Conservation (phyloP, 352 stramenopile genomes). For the Phytopythium kandeliae region DNA sequence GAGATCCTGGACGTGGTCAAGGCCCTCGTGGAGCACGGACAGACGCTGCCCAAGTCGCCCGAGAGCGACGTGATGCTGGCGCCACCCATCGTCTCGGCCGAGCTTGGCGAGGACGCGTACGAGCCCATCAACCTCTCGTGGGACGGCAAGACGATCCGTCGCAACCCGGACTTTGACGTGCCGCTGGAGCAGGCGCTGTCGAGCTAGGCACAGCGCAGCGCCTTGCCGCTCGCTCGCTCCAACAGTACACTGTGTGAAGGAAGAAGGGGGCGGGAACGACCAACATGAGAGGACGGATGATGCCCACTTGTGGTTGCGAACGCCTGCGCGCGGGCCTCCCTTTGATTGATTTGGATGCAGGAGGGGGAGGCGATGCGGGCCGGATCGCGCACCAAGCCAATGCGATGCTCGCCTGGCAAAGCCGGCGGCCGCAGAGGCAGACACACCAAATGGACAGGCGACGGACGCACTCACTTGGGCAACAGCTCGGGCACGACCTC, state of each 20-base stretch:
- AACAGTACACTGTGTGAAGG: constrained; percentile 9
- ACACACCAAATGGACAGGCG: background rate
- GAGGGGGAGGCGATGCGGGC: background rate
- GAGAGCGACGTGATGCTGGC: constrained; percentile 78
- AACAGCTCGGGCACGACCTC: constrained; percentile 13
- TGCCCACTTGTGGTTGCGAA: constrained; percentile 4
- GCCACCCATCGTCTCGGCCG: constrained; percentile 67
- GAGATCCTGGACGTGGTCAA: constrained; percentile 75
- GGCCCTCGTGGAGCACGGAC: constrained; percentile 66
- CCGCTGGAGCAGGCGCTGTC: constrained; percentile 55
- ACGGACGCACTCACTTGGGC: constrained; percentile 1
- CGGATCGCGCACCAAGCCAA: no score
- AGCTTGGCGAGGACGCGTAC: constrained; percentile 64
- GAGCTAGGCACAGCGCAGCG: background rate
- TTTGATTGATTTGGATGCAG: constrained; percentile 3
- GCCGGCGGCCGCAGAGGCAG: background rate
- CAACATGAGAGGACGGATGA: constrained; percentile 17
- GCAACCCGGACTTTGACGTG: constrained; percentile 83
- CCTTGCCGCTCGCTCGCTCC: background rate
- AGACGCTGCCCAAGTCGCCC: constrained; percentile 74
- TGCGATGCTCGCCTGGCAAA: no score
- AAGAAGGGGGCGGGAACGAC: constrained; percentile 18
- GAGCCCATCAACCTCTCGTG: constrained; percentile 81
- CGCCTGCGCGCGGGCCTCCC: background rate
- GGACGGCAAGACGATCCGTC: constrained; percentile 72